Base-by-base conservation (phyloP, 2,329 filamentous ascomycete genomes). In the Dissoconium aciculare region DNA sequence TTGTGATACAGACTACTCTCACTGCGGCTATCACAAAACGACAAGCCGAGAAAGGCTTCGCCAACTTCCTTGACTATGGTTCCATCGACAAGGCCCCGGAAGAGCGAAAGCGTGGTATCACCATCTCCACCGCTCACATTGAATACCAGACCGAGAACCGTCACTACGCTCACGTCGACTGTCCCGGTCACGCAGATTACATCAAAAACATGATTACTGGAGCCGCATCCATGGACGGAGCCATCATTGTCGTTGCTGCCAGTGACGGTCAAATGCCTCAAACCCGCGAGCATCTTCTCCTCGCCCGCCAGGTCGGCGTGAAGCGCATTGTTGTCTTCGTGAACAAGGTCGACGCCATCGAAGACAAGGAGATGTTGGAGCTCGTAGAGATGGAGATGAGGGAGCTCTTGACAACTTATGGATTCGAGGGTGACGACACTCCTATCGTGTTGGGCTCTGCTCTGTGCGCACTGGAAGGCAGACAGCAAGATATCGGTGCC, bases 131-230 rank as follows among this genome's bases (percentile, higher is more conserved):
- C 33, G 83, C 89, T 46, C 89, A 98, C 66, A 92, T 98, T 65
- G 89, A 98, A 68, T 98, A 95, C 69, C 66, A 82, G 49, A 98
- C 89, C 58, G 82, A 93, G 0, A 69, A 68, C 56, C 78, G 89
- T 55, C 89, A 98, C 69, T 98, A 98, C 66, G 89, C 89, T 52
- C 89, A 98, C 73, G 89, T 98, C 67, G 89, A 98, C 73, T 98
- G 89, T 64, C 89, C 89, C 36, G 89, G 89, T 64, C 89, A 98
- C 78, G 89, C 89, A 63, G 89, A 98, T 83, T 98, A 98, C 71
- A 95, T 98, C 69, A 98, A 98, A 75, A 98, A 98, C 78, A 98
- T 98, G 89, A 98, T 98, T 61, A 98, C 89, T 46, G 89, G 89
- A 75, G 85, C 89, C 41, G 87, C 91, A 52, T 92, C 84, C 69